Evolutionary conservation across 805 yeast genomes (phyloP).

Genomic region (Zygoascus tannicola): DNA sequence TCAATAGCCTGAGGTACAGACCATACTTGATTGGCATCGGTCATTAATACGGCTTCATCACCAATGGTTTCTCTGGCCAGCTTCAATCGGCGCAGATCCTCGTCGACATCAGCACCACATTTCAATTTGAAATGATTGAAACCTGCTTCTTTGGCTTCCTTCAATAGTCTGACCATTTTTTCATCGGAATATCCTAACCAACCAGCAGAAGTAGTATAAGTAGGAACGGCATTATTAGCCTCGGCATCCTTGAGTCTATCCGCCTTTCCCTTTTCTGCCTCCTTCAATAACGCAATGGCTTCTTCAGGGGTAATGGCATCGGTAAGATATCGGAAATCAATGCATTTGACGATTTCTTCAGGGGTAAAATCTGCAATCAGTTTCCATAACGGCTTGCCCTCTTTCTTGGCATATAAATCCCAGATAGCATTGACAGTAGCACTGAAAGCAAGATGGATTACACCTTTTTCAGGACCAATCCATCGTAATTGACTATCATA

Average conservation of each 20-base stretch:
- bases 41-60: conserved; percentile 28
- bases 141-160: conserved; percentile 31
- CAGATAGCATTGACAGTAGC: conserved; percentile 36
- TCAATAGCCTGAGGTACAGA: conserved; percentile 30
- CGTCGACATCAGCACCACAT: conserved; percentile 33
- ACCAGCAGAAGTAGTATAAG: conserved; percentile 39
- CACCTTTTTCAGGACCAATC: conserved; percentile 40
- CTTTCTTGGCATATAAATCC: conserved; percentile 36
- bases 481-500: conserved; percentile 35
- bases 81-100: conserved; percentile 30
- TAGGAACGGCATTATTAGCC: conserved; percentile 33
- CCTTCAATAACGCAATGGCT: conserved; percentile 28
- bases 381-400: conserved; percentile 35
- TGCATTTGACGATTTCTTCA: conserved; percentile 33
- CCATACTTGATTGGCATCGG: conserved; percentile 32
- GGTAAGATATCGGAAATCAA: conserved; percentile 36
- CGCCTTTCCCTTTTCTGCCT: conserved; percentile 27
- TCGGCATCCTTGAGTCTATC: conserved; percentile 28
- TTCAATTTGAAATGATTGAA: conserved; percentile 35
- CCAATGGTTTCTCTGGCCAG: conserved; percentile 35
- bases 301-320: conserved; percentile 38
- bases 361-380: conserved; percentile 36
- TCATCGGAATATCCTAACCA: conserved; percentile 37
- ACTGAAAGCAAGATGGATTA: conserved; percentile 34
- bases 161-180: conserved; percentile 30